Evolutionary conservation across 208 protist species (phyloP).

Genomic region (Leishmania major): DNA sequence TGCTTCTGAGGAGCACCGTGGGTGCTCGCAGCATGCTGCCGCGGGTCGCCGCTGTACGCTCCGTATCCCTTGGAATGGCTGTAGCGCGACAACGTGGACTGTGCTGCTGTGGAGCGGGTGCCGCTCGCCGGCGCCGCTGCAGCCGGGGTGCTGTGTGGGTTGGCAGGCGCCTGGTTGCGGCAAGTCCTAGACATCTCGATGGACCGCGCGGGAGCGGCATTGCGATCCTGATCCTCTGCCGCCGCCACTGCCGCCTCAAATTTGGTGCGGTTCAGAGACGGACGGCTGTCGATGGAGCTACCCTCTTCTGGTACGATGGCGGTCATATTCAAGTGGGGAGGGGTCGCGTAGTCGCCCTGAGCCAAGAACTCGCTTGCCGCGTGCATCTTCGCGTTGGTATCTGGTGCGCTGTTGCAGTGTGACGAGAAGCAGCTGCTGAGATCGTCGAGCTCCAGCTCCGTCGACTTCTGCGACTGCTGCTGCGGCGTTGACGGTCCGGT

Average conservation of each 20-base stretch:
- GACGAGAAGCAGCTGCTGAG: neutral
- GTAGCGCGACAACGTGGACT: neutral
- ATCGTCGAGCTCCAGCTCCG: neutral
- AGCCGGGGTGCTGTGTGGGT: neutral
- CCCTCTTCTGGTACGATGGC: neutral
- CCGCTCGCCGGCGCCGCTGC: neutral
- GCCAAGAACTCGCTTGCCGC: neutral
- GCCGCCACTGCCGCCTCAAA: neutral
- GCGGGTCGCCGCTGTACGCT: neutral
- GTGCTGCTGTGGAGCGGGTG: neutral
- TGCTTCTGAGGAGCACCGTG: neutral
- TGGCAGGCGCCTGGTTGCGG: neutral
- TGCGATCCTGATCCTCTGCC: neutral
- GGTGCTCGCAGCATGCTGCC: neutral
- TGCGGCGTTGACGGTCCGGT: neutral
- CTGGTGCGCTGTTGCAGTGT: neutral
- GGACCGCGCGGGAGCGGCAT: neutral
- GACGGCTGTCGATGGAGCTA: conserved; percentile 5
- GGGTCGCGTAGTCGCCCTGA: neutral
- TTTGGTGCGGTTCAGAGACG: conserved; percentile 11
- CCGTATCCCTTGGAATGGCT: neutral
- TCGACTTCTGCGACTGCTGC: neutral
- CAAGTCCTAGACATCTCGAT: conserved; percentile 10
- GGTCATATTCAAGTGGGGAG: neutral
- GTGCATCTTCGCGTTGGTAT: neutral